Evolutionary conservation across 2,329 filamentous ascomycete species (phyloP), one percentile per base, ranked within the genome.

Genomic region (Sporothrix sp.): DNA sequence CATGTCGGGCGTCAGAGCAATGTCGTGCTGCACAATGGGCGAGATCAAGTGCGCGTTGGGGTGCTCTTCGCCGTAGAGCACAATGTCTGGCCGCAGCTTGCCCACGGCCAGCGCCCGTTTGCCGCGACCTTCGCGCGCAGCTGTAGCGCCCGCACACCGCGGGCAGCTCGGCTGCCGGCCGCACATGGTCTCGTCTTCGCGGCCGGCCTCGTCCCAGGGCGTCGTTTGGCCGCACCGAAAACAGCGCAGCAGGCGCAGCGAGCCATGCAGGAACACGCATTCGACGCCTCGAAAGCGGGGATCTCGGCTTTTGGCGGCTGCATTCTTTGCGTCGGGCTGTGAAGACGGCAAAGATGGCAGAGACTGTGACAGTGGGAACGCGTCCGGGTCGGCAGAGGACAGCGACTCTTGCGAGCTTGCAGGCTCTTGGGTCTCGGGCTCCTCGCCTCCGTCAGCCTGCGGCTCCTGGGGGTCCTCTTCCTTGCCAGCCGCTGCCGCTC

Each of bases 11-110:
- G 73, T 73, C 3, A 83, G 68, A 3, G 71, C 71, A 1, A 86
- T 67, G 59, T 87, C 84, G 53, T 85, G 80, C 13, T 82, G 81
- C 13, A 85, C 74, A 11, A 87, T 76, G 2, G 79, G 78, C 20
- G 79, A 81, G 56, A 87, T 83, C 5, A 84, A 69, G 52, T 85
- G 79, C 2, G 80, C 78, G 28, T 76, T 76, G 0, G 84, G 84
- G 58, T 87, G 82, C 48, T 86, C 82, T 61, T 87, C 83, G 20
- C 83, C 83, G 59, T 87, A 87, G 1, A 87, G 69, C 2, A 87
- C 83, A 58, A 87, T 84, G 58, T 87, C 82, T 0, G 84, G 84
- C 35, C 83, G 71, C 16, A 87, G 69, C 54, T 81, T 81, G 30
- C 83, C 83, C 3, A 86, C 75, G 3, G 81, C 80, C 6, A 85